These are phyloP conservation scores for Schoenoplectus tabernaemontani DNA, from an alignment of 202 grass and related monocot species.

Conservation along the genomic window DNA sequence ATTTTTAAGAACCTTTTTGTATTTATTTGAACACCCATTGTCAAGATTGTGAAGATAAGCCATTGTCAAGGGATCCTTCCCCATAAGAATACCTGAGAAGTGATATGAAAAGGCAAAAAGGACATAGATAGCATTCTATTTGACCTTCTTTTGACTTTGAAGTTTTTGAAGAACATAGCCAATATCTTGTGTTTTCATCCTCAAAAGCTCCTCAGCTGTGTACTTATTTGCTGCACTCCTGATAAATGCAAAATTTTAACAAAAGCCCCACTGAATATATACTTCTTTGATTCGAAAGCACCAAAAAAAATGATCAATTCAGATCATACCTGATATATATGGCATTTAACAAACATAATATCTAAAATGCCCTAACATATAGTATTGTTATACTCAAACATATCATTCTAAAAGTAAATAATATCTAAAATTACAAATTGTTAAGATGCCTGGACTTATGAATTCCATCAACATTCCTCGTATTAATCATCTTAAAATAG, in stretches of 20 bases:
- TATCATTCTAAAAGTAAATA: not conserved
- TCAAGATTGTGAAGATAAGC: no score
- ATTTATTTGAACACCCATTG: no score
- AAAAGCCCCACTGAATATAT: not conserved
- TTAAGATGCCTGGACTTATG: constrained; percentile 50
- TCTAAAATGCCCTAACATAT: not conserved
- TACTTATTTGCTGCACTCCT: constrained; percentile 86
- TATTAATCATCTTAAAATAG: constrained; percentile 95
- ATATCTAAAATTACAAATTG: not conserved
- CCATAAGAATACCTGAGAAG: no score
- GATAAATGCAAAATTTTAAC: constrained; percentile 15
- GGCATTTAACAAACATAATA: not conserved
- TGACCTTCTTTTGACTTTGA: constrained; percentile 84
- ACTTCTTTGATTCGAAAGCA: not conserved
- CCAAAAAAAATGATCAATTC: not conserved
- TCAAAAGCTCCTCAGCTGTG: constrained; percentile 61
- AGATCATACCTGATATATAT: not conserved
- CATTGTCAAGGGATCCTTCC: no score
- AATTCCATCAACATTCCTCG: constrained; percentile 47
- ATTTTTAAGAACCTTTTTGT: no score
- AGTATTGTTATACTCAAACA: not conserved
- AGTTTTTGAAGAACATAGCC: constrained; percentile 74
- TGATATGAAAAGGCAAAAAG: not conserved
- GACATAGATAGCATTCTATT: not conserved
- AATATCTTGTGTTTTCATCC: constrained; percentile 89